Conservation (phyloP, 1,284 basidiomycete species). For the Lignosus rhinocerotis region DNA sequence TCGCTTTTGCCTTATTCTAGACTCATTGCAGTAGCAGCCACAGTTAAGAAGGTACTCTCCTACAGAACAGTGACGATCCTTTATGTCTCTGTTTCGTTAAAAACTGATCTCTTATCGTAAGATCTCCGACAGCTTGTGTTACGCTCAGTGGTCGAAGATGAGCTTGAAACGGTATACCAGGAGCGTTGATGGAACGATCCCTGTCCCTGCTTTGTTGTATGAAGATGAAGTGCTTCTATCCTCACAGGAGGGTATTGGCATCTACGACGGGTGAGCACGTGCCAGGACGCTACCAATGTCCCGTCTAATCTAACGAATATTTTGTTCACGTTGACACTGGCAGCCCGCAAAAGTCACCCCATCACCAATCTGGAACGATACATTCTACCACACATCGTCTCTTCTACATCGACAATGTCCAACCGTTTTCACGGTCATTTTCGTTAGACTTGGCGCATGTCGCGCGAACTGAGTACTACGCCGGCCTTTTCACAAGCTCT, state of each 20-base stretch:
- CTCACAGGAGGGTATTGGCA: conserved; percentile 78
- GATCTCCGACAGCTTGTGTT: too few species aligned
- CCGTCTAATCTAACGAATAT: neutral
- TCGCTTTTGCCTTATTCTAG: too few species aligned
- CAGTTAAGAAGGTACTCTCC: too few species aligned
- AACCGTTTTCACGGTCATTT: conserved; percentile 55
- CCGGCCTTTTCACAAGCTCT: conserved; percentile 89
- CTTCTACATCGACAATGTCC: conserved; percentile 72
- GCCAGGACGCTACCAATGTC: too few species aligned
- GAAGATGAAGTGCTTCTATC: conserved; percentile 76
- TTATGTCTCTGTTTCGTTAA: too few species aligned
- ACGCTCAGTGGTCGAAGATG: conserved; percentile 10
- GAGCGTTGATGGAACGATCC: conserved; percentile 71
- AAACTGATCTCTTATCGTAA: too few species aligned
- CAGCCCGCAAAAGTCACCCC: conserved; percentile 81
- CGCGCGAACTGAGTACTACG: conserved; percentile 85
- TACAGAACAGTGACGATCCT: too few species aligned
- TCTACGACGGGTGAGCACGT: conserved; percentile 82
- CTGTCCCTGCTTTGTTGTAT: conserved; percentile 71
- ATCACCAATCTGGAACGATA: conserved; percentile 71
- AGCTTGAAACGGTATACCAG: conserved; percentile 51
- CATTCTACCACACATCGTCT: conserved; percentile 85
- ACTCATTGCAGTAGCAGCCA: too few species aligned
- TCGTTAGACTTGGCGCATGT: conserved; percentile 67
- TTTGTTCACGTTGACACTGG: conserved; percentile 2